Evolutionary conservation across 2,329 filamentous ascomycete species (phyloP), one percentile per base, ranked within the genome.

Genomic region (Epicoccum sorghinum): DNA sequence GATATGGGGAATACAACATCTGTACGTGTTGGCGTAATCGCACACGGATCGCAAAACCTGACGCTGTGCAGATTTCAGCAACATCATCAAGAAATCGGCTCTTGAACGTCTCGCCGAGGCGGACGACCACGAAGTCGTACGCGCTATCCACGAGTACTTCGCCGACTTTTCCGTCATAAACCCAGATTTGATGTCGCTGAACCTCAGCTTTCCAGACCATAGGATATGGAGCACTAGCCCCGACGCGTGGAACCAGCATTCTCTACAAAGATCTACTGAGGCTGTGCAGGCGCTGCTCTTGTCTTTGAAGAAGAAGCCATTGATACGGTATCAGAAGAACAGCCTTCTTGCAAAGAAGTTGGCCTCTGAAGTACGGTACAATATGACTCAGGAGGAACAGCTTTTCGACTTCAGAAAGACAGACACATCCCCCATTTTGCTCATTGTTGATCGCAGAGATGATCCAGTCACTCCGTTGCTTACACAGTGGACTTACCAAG

Each of bases 401-500:
- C 79, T 99, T 8, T 99, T 99, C 75, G 93, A 98, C 73, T 99
- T 99, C 74, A 86, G 93, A 60, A 93, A 91, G 74, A 89, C 93
- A 47, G 95, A 99, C 74, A 99, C 95, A 0, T 90, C 93, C 7
- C 95, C 96, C 0, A 93, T 99, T 64, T 81, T 99, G 12, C 82
- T 99, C 30, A 86, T 99, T 48, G 78, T 99, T 27, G 95, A 99
- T 75, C 86, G 95, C 37, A 86, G 95, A 73, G 93, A 97, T 70
- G 95, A 99, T 68, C 93, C 95, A 0, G 89, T 98, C 45, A 99
- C 95, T 3, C 95, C 95, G 0, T 79, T 99, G 9, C 82, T 99
- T 43, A 96, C 92, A 3, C 95, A 99, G 73, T 99, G 95, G 95
- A 99, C 95, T 24, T 99, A 99, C 70, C 95, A 99, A 77, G 95